These are phyloP conservation scores for Pyricularia pennisetigena DNA, from an alignment of 2,329 filamentous ascomycete species.

Conservation along the genomic window DNA sequence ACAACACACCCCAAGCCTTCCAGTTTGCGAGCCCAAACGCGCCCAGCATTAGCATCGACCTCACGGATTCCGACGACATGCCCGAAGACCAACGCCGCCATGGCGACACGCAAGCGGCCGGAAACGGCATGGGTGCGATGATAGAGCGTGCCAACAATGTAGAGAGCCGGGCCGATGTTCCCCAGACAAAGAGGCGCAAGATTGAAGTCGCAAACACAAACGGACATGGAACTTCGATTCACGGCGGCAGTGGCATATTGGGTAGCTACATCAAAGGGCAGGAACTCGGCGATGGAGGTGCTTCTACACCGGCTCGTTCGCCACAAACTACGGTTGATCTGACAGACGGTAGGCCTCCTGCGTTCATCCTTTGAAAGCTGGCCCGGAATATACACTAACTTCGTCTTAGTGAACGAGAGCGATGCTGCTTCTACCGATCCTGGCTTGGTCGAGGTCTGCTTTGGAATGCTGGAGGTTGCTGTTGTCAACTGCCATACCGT, in stretches of 20 bases:
- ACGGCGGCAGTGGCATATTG: conserved; percentile 45
- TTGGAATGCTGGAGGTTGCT: conserved; percentile 63
- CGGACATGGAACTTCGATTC: conserved; percentile 30
- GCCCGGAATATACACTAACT: background rate
- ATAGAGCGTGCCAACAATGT: conserved; percentile 72
- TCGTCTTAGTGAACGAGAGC: conserved; percentile 10
- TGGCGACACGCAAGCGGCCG: conserved; percentile 1
- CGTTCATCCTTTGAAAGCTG: background rate
- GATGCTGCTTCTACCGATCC: conserved; percentile 35
- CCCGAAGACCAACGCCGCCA: conserved; percentile 10
- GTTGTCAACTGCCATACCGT: conserved; percentile 57
- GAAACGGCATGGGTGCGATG: conserved; percentile 41
- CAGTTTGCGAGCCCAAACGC: conserved; percentile 21
- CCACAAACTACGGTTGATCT: conserved; percentile 43
- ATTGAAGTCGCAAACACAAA: conserved; percentile 19
- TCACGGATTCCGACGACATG: conserved; percentile 11
- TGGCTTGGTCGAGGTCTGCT: conserved; percentile 65
- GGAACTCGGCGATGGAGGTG: conserved; percentile 11
- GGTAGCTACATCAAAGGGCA: conserved; percentile 21
- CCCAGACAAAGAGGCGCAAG: conserved; percentile 59
- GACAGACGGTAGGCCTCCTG: conserved; percentile 33
- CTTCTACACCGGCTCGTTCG: conserved; percentile 13
- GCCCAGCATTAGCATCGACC: conserved; percentile 5
- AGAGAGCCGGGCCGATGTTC: conserved; percentile 48
- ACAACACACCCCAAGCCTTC: conserved; percentile 17